Conservation (phyloP, 371 early-diverging fungal genomes). For the Apophysomyces sp. region DNA sequence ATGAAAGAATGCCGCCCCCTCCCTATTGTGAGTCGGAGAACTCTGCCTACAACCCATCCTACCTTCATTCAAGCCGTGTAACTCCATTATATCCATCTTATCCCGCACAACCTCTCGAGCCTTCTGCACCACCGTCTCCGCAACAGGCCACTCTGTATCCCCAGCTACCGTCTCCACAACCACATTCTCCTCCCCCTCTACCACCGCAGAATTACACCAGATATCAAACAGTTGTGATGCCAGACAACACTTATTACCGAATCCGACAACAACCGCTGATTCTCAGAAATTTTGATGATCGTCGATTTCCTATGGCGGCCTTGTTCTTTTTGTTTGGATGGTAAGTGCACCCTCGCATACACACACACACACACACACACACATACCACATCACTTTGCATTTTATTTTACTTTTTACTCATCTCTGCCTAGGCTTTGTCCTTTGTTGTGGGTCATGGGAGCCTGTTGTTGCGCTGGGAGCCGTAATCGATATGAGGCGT, state of each 20-base stretch:
- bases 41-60: conserved; percentile 15
- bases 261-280: conserved; percentile 2
- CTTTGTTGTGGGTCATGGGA: conserved; percentile 21
- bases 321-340: conserved; percentile 25
- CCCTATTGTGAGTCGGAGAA: conserved; percentile 16
- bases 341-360: conserved; percentile 2
- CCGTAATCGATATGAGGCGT: conserved; percentile 22
- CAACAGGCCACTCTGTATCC: conserved; percentile 1
- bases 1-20: conserved; percentile 10
- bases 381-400: no score
- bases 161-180: conserved; percentile 1
- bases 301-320: conserved; percentile 21
- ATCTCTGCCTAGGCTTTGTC: conserved; percentile 17
- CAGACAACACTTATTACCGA: conserved; percentile 3
- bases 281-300: conserved; percentile 6
- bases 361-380: no score
- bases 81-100: not conserved
- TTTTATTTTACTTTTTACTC: not conserved
- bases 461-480: conserved; percentile 26
- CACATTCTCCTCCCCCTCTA: not conserved
- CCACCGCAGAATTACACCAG: not conserved
- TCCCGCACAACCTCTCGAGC: not conserved
- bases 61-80: not conserved
- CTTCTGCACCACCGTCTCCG: conserved; percentile 4
- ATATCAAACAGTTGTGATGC: conserved; percentile 14